Conservation (phyloP, 2,329 filamentous ascomycete species). For the Talaromyces sp. region DNA sequence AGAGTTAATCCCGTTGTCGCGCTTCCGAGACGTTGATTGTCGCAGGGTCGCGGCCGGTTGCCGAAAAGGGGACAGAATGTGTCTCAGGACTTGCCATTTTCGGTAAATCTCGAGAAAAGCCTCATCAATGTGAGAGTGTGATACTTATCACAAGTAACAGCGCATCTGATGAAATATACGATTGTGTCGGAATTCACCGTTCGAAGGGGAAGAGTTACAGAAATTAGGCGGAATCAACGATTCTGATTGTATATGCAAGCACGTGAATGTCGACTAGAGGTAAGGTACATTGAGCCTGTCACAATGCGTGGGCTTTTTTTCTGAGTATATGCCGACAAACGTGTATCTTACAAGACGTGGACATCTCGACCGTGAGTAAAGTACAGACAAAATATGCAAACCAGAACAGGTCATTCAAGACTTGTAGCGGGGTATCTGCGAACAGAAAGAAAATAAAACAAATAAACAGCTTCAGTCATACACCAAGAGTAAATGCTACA, state of each 20-base stretch:
- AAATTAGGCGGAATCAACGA: not conserved
- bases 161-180: not conserved
- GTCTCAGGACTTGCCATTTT: not conserved
- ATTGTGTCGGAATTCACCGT: not conserved
- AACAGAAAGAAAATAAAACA: not conserved
- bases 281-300: not conserved
- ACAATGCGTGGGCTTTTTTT: not conserved
- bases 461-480: constrained; percentile 1
- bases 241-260: not conserved
- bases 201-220: not conserved
- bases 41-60: not conserved
- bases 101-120: not conserved
- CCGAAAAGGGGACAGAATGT: not conserved
- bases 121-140: not conserved
- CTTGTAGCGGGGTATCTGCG: constrained; percentile 16
- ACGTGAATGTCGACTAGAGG: not conserved
- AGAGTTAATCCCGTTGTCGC: not conserved
- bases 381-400: not conserved
- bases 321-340: not conserved
- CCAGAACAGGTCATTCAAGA: not conserved
- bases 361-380: not conserved
- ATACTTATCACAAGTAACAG: not conserved
- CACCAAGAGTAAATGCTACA: constrained; percentile 3
- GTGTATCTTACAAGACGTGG: not conserved
- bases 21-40: constrained; percentile 6